phyloP scores from a whole-genome alignment of 257 asterid species.

The Rehmannia glutinosa region DNA sequence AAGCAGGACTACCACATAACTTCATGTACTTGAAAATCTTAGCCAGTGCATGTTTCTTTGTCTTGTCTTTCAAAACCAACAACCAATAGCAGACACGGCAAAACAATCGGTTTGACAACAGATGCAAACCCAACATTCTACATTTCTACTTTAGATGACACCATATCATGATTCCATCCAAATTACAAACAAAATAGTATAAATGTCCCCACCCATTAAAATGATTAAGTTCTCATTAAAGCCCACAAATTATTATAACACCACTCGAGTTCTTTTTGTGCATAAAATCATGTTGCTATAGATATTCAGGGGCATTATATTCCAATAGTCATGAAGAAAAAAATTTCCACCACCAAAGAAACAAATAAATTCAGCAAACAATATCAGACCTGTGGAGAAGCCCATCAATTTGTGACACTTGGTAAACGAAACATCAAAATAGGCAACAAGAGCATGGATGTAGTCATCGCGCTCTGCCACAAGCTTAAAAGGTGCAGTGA shows the following conservation, averaged over 20 bases:
- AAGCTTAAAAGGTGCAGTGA: constrained; percentile 85
- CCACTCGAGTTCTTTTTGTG: background rate
- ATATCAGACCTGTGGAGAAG: constrained; percentile 62
- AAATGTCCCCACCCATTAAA: background rate
- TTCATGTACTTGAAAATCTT: no score
- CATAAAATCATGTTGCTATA: background rate
- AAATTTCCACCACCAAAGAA: background rate
- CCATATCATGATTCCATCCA: background rate
- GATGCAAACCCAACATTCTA: background rate
- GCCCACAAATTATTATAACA: background rate
- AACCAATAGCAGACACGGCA: background rate
- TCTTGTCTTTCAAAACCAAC: background rate
- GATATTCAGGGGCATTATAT: background rate
- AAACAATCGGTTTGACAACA: background rate
- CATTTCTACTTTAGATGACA: background rate
- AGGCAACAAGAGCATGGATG: constrained; percentile 77
- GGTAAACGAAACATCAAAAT: constrained; percentile 75
- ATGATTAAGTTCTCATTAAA: background rate
- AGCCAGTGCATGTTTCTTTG: background rate
- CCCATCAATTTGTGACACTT: constrained; percentile 65
- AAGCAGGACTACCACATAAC: no score
- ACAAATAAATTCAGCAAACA: background rate
- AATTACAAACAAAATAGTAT: background rate
- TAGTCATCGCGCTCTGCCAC: constrained; percentile 74
- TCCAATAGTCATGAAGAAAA: background rate